Evolutionary conservation across 73 alveolate species (phyloP), one percentile per base, ranked within the genome.

Genomic region (Stentor coeruleus): DNA sequence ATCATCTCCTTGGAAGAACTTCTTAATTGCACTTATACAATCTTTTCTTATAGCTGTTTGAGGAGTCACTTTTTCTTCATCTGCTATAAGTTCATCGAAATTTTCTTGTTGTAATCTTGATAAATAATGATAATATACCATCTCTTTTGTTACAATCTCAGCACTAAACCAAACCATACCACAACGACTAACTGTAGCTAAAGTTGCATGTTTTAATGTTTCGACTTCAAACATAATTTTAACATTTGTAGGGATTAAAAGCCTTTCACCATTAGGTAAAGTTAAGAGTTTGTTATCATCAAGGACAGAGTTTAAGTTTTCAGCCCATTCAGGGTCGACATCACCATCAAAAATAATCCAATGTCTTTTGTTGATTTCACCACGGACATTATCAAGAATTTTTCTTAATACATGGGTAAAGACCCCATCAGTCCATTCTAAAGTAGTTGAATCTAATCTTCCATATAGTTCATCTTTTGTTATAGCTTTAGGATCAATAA

Each of bases 241-340:
- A 6, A 98, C 99, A 89, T 98, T 98, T 30, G 99, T 99, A 3
- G 99, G 99, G 35, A 98, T 97, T 36, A 94, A 91, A 35, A 98
- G 93, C 76, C 99, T 89, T 91, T 98, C 99, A 38, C 99, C 99
- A 57, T 95, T 95, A 3, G 99, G 99, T 35, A 98, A 91, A 2
- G 99, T 98, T 37, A 98, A 93, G 58, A 98, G 94, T 81, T 98
- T 98, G 89, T 98, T 98, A 87, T 98, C 99, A 87, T 98, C 99
- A 76, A 98, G 94, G 3, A 98, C 99, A 4, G 99, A 97, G 92
- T 98, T 98, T 55, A 98, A 93, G 84, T 98, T 98, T 87, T 98
- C 99, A 31, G 99, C 99, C 99, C 99, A 98, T 82, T 98, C 99
- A 4, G 99, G 99, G 90, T 98, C 99, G 3, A 98, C 99, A 84